These are phyloP conservation scores for Colletotrichum tropicale DNA, from an alignment of 2,329 filamentous ascomycete genomes.

Conservation along the genomic window DNA sequence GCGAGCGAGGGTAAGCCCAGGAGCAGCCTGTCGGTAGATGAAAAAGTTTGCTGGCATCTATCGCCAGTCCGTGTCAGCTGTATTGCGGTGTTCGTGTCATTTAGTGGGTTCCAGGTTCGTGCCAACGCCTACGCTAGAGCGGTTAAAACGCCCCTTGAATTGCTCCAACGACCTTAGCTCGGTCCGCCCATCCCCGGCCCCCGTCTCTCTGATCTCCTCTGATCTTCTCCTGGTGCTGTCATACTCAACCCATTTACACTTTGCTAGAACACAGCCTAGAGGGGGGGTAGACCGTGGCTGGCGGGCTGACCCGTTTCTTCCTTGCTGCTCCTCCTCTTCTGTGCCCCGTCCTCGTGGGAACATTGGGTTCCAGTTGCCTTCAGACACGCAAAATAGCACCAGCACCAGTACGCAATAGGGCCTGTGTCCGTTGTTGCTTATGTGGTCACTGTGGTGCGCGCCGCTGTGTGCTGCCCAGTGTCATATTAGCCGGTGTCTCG, in stretches of 20 bases:
- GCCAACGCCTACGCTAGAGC: constrained; percentile 6
- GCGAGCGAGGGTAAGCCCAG: background rate
- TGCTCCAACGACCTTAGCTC: background rate
- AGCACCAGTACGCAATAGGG: background rate
- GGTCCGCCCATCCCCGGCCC: background rate
- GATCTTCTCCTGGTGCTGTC: background rate
- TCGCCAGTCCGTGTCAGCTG: background rate
- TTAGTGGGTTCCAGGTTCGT: constrained; percentile 10
- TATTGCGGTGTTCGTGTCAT: constrained; percentile 2
- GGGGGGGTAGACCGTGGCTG: background rate
- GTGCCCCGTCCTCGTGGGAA: background rate
- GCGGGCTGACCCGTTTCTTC: background rate
- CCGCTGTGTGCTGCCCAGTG: background rate
- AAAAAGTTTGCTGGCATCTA: background rate
- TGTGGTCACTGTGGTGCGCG: background rate
- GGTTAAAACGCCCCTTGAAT: background rate
- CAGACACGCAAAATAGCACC: background rate
- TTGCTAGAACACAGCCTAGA: background rate
- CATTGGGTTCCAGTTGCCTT: background rate
- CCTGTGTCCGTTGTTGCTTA: background rate
- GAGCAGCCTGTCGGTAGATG: background rate
- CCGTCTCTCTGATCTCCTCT: background rate
- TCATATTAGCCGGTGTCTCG: background rate
- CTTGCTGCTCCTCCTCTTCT: background rate
- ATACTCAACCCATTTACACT: background rate